Conservation (phyloP, 257 asterid genomes). For the Solanum verrucosum region DNA sequence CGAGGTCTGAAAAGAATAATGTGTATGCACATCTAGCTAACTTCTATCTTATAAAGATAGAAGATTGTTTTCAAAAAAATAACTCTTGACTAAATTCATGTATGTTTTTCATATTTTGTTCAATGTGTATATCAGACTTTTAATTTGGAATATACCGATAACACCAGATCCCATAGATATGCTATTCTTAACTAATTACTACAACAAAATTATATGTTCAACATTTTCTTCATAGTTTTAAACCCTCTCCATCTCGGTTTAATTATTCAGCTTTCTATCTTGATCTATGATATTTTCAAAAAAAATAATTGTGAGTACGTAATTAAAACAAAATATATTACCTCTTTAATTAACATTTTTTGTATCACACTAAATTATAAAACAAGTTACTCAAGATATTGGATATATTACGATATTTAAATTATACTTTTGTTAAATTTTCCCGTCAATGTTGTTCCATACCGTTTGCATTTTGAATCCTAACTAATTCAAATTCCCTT, state of each 20-base stretch:
- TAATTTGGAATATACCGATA: background rate
- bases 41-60: too few species aligned
- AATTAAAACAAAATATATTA: background rate
- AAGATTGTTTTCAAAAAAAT: too few species aligned
- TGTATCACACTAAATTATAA: background rate
- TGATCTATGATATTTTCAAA: background rate
- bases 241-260: background rate
- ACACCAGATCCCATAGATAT: background rate
- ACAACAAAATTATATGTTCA: background rate
- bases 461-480: background rate
- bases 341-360: background rate
- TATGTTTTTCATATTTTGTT: too few species aligned
- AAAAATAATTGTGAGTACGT: background rate
- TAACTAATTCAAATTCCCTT: background rate
- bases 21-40: too few species aligned
- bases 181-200: too few species aligned
- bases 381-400: background rate
- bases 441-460: background rate
- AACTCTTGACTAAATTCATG: too few species aligned
- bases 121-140: too few species aligned
- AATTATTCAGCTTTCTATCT: background rate
- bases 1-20: background rate
- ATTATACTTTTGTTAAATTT: background rate
- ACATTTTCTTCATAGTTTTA: background rate
- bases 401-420: background rate